These are phyloP conservation scores for Polygonum aviculare DNA, from an alignment of 148 eudicot species.

Conservation along the genomic window DNA sequence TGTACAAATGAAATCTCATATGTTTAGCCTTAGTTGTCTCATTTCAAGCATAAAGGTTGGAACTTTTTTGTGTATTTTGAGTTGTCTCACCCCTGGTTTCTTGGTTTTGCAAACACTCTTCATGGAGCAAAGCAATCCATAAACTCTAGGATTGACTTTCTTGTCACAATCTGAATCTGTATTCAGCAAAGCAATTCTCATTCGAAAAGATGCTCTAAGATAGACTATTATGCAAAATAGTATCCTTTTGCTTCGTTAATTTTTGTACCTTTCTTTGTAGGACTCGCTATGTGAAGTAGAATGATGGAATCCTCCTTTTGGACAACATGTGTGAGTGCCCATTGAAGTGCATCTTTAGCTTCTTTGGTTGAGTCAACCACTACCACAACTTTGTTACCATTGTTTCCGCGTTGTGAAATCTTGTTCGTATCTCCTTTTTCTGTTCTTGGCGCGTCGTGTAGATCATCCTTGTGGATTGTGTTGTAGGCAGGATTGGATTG, in stretches of 20 bases:
- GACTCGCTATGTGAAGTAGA: conserved; percentile 52
- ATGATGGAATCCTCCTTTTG: conserved; percentile 52
- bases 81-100: conserved; percentile 52
- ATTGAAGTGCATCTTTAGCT: conserved; percentile 64
- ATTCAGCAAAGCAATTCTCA: background rate
- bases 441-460: conserved; percentile 10
- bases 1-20: background rate
- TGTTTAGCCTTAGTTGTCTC: background rate
- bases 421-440: conserved; percentile 4
- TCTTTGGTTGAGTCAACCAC: conserved; percentile 68
- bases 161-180: conserved; percentile 27
- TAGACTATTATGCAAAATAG: no score
- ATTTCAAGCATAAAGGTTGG: no score
- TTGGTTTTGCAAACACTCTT: conserved; percentile 42
- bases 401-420: background rate
- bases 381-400: conserved; percentile 60
- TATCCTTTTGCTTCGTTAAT: background rate
- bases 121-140: conserved; percentile 48
- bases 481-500: conserved; percentile 39
- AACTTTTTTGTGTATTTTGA: background rate
- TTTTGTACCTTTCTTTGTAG: conserved; percentile 41
- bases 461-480: conserved; percentile 21
- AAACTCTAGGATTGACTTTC: conserved; percentile 37
- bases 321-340: conserved; percentile 71
- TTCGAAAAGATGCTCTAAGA: no score